Base-by-base conservation (phyloP, 768 basidiomycete species). In the Kwoniella dendrophila region DNA sequence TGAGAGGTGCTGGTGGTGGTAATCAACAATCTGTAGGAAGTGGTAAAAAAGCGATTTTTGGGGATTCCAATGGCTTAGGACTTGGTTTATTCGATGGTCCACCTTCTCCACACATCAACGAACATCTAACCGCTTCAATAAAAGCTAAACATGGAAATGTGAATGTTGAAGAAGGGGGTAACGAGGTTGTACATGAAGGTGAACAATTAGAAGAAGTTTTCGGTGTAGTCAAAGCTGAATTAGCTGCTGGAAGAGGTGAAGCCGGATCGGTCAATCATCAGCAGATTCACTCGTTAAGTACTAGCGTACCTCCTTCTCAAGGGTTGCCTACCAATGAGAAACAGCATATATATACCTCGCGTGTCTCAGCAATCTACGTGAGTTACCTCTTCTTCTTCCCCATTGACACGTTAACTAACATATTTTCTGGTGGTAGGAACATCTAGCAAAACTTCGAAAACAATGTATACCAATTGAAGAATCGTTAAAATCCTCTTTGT, bases 191-290 rank as follows among this genome's bases (percentile, higher is more conserved):
- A 0, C 57, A 71, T 30, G 65, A 67, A 20, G 74, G 74, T 18
- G 73, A 75, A 49, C 68, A 74, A 59, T 67, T 79, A 84, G 44
- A 85, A 72, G 86, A 88, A 22, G 90, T 90, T 0, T 93, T 92
- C 74, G 87, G 90, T 68, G 85, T 87, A 70, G 89, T 94, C 71
- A 92, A 93, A 79, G 88, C 89, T 1, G 88, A 90, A 70, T 81
- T 93, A 51, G 89, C 88, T 0, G 83, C 88, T 68, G 78, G 64
- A 66, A 79, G 36, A 58, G 76, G 56, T 72, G 82, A 50, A 18
- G 40, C 63, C 6, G 49, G 49, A 33, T 51, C 49, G 2, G 24
- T 16, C 32, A 51, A 30, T 20, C 47, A 38, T 38, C 18, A 38
- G 8, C 20, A 49, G 16, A 16, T 51, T 30, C 20, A 36, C 7